Evolutionary conservation across 805 yeast species (phyloP).

Genomic region (Kuraishia hungarica): DNA sequence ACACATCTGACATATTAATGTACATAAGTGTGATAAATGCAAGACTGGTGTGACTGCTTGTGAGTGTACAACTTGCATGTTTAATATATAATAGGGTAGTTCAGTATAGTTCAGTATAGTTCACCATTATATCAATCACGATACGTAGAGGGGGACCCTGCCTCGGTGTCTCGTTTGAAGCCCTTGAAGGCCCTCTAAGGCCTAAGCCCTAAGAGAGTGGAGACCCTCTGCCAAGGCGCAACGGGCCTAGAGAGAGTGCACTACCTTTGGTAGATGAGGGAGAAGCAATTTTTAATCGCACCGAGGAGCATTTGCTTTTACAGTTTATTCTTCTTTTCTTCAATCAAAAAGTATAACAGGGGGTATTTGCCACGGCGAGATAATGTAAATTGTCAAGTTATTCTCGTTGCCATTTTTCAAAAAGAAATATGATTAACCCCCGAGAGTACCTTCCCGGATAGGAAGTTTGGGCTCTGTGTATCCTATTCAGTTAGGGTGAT

Average conservation of each 20-base stretch:
- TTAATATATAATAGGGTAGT: too few relatives aligned
- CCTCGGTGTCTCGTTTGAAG: too few relatives aligned
- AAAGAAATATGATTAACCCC: conserved; percentile 32
- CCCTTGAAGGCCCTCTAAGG: too few relatives aligned
- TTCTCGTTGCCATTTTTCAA: conserved; percentile 51
- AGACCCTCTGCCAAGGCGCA: neutral
- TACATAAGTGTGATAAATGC: too few relatives aligned
- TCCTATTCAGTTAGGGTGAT: conserved; percentile 45
- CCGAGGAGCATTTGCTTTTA: neutral
- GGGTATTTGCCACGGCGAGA: conserved; percentile 66
- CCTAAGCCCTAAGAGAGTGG: neutral
- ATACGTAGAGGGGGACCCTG: too few relatives aligned
- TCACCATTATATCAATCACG: too few relatives aligned
- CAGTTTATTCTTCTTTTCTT: conserved; percentile 19
- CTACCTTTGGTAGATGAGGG: neutral
- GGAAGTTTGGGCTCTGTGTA: conserved; percentile 52
- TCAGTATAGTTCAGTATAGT: too few relatives aligned
- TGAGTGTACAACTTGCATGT: too few relatives aligned
- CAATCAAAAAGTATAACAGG: conserved; percentile 50
- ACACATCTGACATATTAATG: too few relatives aligned
- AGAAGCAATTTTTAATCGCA: neutral
- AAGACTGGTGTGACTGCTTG: too few relatives aligned
- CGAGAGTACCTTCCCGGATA: conserved; percentile 44
- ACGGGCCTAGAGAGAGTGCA: neutral
- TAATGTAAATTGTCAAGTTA: conserved; percentile 52